Evolutionary conservation across 371 early-diverging fungal species (phyloP), one percentile per base, ranked within the genome.

Genomic region (Mucor lusitanicus): DNA sequence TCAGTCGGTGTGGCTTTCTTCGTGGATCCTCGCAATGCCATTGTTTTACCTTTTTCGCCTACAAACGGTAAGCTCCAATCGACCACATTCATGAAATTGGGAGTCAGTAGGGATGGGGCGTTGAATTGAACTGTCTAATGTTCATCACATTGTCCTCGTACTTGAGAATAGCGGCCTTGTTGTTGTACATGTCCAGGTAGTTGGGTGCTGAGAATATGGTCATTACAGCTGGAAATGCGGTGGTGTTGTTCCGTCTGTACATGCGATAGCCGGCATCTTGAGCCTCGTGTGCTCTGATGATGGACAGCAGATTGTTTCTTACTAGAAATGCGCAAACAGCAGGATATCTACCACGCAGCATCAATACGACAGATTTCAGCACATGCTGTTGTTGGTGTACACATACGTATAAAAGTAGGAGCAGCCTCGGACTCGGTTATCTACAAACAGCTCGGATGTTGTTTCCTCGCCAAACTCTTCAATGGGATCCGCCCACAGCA

Each of bases 21-120:
- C 8, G 11, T 37, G 6, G 30, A 30, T 6, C 6, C 30, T 30
- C 30, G 11, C 35, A 35, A 35, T 37, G 37, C 13, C 12, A 19
- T 7, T 40, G 3, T 5, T 82, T 44, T 86, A 94, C 95, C 93
- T 78, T 99, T 98, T 84, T 99, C 98, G 48, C 97, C 95, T 21
- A 99, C 96, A 86, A 99, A 99, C 0, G 99, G 99, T 64, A 99
- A 79, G 37, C 95, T 95, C 99, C 99, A 99, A 32, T 95, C 95
- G 69, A 99, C 97, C 6, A 95, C 97, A 79, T 99, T 96, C 94
- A 97, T 94, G 65, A 96, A 97, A 69, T 97, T 95, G 28, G 97
- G 97, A 98, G 76, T 92, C 95, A 95, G 81, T 95, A 99, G 27
- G 99, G 98, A 72, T 99, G 99, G 25, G 96, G 95, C 9, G 92